Evolutionary conservation across 306 rosid genomes (phyloP).

Genomic region (Hippophae gyantsensis): DNA sequence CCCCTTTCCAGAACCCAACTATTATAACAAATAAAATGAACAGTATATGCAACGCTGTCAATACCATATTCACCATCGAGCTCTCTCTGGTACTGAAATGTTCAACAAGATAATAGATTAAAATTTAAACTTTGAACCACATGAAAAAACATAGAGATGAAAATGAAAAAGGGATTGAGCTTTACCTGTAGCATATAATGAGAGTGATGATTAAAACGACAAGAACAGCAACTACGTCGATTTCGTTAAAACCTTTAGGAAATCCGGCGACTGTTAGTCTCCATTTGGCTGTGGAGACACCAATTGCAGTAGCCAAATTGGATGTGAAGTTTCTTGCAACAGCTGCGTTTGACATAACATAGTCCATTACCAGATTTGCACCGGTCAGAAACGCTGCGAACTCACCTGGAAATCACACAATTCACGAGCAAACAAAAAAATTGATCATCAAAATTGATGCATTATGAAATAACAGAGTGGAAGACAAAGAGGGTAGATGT

Average conservation of each 20-base stretch:
- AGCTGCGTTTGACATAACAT: constrained; percentile 97
- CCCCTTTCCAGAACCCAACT: constrained; percentile 62
- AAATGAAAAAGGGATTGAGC: background rate
- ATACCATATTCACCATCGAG: constrained; percentile 63
- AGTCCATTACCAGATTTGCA: constrained; percentile 75
- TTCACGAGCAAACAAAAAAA: too few relatives aligned
- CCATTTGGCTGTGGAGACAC: constrained; percentile 68
- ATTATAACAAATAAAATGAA: constrained; percentile 64
- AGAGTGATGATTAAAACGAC: constrained; percentile 56
- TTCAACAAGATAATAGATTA: too few relatives aligned
- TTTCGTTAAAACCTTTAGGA: constrained; percentile 58
- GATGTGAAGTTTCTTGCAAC: constrained; percentile 63
- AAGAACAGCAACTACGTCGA: constrained; percentile 65
- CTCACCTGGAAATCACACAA: constrained; percentile 39
- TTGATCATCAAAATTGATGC: background rate
- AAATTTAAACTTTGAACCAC: too few relatives aligned
- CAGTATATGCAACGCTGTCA: constrained; percentile 64
- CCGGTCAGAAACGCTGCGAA: constrained; percentile 82
- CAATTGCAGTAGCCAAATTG: constrained; percentile 57
- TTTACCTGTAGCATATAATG: constrained; percentile 72
- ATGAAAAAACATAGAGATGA: background rate
- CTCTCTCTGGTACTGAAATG: constrained; percentile 62
- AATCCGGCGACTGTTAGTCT: constrained; percentile 42
- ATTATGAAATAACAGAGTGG: background rate
- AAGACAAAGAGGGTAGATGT: background rate